These are phyloP conservation scores for Cryphonectria nitschkei DNA, from an alignment of 2,329 filamentous ascomycete species.

Conservation along the genomic window DNA sequence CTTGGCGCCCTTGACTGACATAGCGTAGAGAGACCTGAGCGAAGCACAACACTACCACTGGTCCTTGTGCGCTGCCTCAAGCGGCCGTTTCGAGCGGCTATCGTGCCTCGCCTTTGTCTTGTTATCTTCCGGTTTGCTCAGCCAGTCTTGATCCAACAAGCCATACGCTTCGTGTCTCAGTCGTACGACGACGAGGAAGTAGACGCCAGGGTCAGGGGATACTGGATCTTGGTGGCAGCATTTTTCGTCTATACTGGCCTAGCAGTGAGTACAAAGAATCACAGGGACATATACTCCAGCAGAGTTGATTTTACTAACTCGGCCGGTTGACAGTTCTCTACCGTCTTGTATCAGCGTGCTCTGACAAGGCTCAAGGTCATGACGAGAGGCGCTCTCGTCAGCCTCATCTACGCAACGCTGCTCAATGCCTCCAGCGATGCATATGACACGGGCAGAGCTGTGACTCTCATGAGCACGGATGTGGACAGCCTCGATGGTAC, in stretches of 20 bases:
- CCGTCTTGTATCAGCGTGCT: constrained; percentile 31
- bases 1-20: not conserved
- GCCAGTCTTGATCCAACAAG: constrained; percentile 43
- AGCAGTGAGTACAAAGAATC: constrained; percentile 37
- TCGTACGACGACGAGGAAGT: not conserved
- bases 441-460: constrained; percentile 39
- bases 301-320: not conserved
- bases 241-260: constrained; percentile 42
- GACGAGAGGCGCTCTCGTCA: constrained; percentile 31
- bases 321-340: constrained; percentile 28
- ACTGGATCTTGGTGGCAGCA: constrained; percentile 40
- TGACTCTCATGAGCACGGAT: constrained; percentile 48
- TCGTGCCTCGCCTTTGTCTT: constrained; percentile 43
- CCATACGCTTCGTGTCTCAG: constrained; percentile 39
- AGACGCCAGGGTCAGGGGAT: constrained; percentile 26
- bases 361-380: constrained; percentile 33
- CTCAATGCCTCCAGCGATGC: constrained; percentile 21
- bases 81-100: constrained; percentile 36
- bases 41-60: constrained; percentile 35
- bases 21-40: constrained; percentile 34
- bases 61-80: constrained; percentile 38
- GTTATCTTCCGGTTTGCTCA: constrained; percentile 47
- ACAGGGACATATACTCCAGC: not conserved
- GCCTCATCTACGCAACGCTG: constrained; percentile 31
- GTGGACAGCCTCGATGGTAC: constrained; percentile 39